Conservation (phyloP, 331 rosid species). For the Rosa hybrid region DNA sequence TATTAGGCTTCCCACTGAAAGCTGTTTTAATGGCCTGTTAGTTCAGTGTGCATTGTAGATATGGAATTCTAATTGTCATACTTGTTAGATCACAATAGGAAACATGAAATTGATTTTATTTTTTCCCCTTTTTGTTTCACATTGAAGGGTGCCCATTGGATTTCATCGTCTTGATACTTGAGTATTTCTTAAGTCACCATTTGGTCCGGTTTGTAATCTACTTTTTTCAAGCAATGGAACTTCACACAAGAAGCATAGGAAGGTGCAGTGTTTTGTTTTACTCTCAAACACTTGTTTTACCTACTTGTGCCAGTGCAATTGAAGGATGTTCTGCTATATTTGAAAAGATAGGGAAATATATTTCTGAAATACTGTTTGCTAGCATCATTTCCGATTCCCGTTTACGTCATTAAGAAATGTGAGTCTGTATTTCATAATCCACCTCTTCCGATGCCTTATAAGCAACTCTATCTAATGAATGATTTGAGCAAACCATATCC, state of each 20-base stretch:
- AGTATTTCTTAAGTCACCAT: not conserved
- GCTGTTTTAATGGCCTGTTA: slow-evolving; percentile 41
- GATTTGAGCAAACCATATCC: not conserved
- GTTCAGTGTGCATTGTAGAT: slow-evolving; percentile 64
- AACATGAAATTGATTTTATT: slow-evolving; percentile 27
- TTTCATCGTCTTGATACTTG: slow-evolving; percentile 1
- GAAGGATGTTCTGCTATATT: not conserved
- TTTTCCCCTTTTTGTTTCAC: slow-evolving; percentile 12
- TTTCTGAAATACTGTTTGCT: not conserved
- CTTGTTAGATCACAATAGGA: slow-evolving; percentile 34
- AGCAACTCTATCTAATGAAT: not conserved
- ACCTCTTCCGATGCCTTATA: not conserved
- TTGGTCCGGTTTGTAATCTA: not conserved
- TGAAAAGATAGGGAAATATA: not conserved
- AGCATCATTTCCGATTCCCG: not conserved
- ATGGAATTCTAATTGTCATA: slow-evolving; percentile 37
- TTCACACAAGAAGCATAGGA: not conserved
- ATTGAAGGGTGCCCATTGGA: slow-evolving; percentile 16
- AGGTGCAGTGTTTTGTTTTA: not conserved
- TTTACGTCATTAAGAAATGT: not conserved
- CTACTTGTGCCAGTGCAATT: not conserved
- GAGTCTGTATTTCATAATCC: not conserved
- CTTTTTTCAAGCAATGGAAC: not conserved
- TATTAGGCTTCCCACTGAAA: slow-evolving; percentile 35
- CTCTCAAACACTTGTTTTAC: not conserved